phyloP scores from a whole-genome alignment of 371 early-diverging fungal species.

The Mortierella polycephala region DNA sequence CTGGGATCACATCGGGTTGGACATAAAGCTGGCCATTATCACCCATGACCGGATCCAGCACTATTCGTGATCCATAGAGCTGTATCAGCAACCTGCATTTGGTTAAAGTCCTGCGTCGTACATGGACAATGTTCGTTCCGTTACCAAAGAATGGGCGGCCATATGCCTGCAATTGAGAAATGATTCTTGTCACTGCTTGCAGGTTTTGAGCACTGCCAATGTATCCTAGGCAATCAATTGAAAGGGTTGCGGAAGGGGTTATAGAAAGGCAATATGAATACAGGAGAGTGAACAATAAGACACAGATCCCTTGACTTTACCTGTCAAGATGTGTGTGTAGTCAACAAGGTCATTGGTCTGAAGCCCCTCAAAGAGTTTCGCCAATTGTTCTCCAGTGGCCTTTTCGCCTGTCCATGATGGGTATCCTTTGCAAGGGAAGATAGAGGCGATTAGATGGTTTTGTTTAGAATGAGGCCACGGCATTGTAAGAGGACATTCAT shows the following conservation, averaged over 20 bases:
- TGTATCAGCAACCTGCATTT: not conserved
- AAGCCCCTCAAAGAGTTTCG: constrained; percentile 77
- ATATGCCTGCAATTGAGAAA: constrained; percentile 58
- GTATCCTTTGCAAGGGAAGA: constrained; percentile 68
- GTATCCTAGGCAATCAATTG: constrained; percentile 62
- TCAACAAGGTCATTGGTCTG: constrained; percentile 74
- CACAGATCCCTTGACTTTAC: constrained; percentile 44
- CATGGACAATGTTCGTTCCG: too few species aligned
- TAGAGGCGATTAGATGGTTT: not conserved
- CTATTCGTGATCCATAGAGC: constrained; percentile 43
- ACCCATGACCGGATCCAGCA: constrained; percentile 95
- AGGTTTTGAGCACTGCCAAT: constrained; percentile 83
- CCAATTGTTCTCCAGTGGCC: constrained; percentile 71
- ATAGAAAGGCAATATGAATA: not conserved
- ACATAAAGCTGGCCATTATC: constrained; percentile 91
- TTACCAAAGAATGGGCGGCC: constrained; percentile 61
- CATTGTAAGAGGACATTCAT: constrained; percentile 3
- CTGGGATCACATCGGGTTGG: constrained; percentile 77
- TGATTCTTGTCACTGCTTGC: constrained; percentile 66
- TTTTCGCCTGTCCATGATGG: constrained; percentile 78
- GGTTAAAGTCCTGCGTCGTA: too few species aligned
- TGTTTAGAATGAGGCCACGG: not conserved
- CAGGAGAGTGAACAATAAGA: not conserved
- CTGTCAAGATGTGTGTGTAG: constrained; percentile 87
- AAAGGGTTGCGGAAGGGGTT: constrained; percentile 16